Conservation (phyloP, 805 yeast genomes). For the Hanseniaspora clermontiae region DNA sequence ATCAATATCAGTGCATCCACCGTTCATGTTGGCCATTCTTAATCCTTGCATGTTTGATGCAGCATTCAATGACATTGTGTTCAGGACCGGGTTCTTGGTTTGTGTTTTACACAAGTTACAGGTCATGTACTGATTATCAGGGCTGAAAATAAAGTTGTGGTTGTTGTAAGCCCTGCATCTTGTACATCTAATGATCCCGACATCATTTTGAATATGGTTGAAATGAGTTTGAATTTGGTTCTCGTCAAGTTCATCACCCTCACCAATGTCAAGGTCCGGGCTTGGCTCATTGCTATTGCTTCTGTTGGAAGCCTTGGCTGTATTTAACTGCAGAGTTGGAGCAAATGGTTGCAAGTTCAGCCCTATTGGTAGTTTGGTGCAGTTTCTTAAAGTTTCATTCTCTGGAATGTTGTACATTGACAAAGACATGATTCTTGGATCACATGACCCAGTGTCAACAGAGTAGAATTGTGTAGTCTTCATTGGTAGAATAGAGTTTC, state of each 20-base stretch:
- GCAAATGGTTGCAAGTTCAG: conserved; percentile 79
- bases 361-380: conserved; percentile 71
- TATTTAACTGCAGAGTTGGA: conserved; percentile 27
- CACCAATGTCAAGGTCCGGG: conserved; percentile 3
- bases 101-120: conserved; percentile 84
- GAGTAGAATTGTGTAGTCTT: conserved; percentile 60
- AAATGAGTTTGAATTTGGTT: conserved; percentile 9
- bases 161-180: conserved; percentile 87
- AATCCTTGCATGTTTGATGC: conserved; percentile 42
- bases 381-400: conserved; percentile 51
- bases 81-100: conserved; percentile 42
- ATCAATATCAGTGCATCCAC: conserved; percentile 73
- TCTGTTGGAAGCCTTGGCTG: background rate
- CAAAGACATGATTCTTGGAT: conserved; percentile 65
- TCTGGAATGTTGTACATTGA: conserved; percentile 76
- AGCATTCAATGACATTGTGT: conserved; percentile 46
- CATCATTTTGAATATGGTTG: conserved; percentile 18
- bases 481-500: conserved; percentile 70
- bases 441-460: conserved; percentile 73
- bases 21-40: conserved; percentile 57
- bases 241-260: conserved; percentile 24
- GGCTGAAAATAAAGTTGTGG: conserved; percentile 53
- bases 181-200: conserved; percentile 77
- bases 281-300: background rate
- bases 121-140: conserved; percentile 47